Evolutionary conservation across 306 rosid species (phyloP).

Genomic region (Echinosophora koreensis): DNA sequence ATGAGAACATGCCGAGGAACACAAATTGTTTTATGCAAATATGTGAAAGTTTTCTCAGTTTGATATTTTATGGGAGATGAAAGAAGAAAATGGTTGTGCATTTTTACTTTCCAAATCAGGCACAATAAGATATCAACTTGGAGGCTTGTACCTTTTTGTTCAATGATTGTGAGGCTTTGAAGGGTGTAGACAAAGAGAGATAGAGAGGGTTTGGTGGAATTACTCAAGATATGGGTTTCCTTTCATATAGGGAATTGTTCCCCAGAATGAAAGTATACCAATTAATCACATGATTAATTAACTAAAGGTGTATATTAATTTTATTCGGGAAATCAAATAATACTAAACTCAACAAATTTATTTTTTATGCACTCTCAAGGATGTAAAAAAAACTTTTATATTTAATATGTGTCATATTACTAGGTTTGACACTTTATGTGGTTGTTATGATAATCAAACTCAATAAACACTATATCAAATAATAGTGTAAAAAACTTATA

Average conservation of each 20-base stretch:
- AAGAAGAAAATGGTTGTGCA: not conserved
- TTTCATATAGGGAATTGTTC: conserved; percentile 1
- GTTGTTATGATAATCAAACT: too few relatives aligned
- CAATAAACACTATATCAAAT: too few relatives aligned
- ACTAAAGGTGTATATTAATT: too few relatives aligned
- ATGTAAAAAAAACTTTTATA: too few relatives aligned
- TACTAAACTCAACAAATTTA: too few relatives aligned
- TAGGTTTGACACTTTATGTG: too few relatives aligned
- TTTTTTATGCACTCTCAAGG: too few relatives aligned
- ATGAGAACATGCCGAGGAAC: conserved; percentile 25
- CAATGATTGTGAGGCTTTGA: conserved; percentile 34
- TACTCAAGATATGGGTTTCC: not conserved
- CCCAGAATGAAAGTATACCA: not conserved
- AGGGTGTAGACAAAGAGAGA: conserved; percentile 33
- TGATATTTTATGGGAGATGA: not conserved
- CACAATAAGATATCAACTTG: not conserved
- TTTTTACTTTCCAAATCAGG: conserved; percentile 18
- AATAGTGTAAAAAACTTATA: too few relatives aligned
- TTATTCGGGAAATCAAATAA: too few relatives aligned
- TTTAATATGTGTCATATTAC: too few relatives aligned
- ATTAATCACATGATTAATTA: not conserved
- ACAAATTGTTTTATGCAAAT: not conserved
- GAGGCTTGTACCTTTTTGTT: conserved; percentile 29
- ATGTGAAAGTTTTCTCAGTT: not conserved
- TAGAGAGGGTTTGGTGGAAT: conserved; percentile 34